phyloP scores from a whole-genome alignment of 2,329 filamentous ascomycete genomes.

The Beauveria brongniartii region DNA sequence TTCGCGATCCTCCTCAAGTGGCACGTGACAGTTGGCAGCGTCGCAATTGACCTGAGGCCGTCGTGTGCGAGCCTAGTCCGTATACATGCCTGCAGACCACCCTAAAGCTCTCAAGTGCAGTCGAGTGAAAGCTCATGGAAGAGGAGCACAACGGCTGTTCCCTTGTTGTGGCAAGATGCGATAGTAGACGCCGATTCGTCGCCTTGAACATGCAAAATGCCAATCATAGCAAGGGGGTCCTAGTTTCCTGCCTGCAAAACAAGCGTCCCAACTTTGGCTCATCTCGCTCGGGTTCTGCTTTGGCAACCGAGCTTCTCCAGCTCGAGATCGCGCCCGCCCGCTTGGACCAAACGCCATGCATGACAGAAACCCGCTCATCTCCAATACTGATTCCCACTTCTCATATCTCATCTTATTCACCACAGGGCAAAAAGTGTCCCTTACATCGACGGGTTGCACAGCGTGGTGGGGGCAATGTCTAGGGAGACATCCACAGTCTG shows the following conservation, averaged over 20 bases:
- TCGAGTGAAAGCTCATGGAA: not conserved
- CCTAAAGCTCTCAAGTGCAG: not conserved
- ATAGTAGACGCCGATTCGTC: not conserved
- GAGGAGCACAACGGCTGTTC: not conserved
- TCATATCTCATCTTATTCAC: not conserved
- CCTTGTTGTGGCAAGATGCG: not conserved
- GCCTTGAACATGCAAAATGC: not conserved
- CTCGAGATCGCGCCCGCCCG: slow-evolving; percentile 7
- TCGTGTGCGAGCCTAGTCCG: not conserved
- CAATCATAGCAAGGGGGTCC: not conserved
- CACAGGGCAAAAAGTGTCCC: not conserved
- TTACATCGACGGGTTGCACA: slow-evolving; percentile 1
- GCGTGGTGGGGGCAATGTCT: not conserved
- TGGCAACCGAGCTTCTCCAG: not conserved
- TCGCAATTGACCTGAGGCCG: not conserved
- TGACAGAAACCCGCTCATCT: slow-evolving; percentile 1
- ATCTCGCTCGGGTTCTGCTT: not conserved
- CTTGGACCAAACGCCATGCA: slow-evolving; percentile 3
- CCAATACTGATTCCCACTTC: not conserved
- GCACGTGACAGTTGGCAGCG: not conserved
- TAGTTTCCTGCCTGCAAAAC: not conserved
- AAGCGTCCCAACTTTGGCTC: not conserved
- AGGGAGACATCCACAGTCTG: not conserved
- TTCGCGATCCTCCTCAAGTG: not conserved
- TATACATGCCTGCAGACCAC: not conserved